Evolutionary conservation across 73 alveolate genomes (phyloP), one percentile per base, ranked within the genome.

Genomic region (Paramecium bursaria): DNA sequence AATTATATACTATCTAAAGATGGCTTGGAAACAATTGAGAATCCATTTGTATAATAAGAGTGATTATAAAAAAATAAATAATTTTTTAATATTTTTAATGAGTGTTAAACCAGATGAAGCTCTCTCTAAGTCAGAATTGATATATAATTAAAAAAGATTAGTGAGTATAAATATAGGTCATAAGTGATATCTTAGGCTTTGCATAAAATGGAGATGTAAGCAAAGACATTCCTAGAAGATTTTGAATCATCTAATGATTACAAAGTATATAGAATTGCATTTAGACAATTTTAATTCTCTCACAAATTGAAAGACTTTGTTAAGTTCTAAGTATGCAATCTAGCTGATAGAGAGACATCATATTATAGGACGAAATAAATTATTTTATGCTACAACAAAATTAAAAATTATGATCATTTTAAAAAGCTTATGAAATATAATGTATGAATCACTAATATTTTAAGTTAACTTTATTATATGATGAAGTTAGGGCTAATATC

Each of bases 41-140:
- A n/a, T n/a, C n/a, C n/a, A n/a, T n/a, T n/a, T n/a, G n/a, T n/a
- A n/a, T n/a, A n/a, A n/a, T n/a, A n/a, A n/a, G n/a, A n/a, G n/a
- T n/a, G n/a, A n/a, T n/a, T n/a, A n/a, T n/a, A n/a, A n/a, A n/a
- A n/a, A n/a, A n/a, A n/a, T n/a, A n/a, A n/a, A n/a, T n/a, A n/a
- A n/a, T n/a, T n/a, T n/a, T n/a, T n/a, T n/a, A n/a, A n/a, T 50
- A 51, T 25, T 51, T 25, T 51, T 51, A 51, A 29, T 57, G 51
- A 57, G 76, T 57, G 51, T 67, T 67, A 57, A 67, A 39, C 50
- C 60, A 14, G 82, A 67, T 13, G 53, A 67, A 39, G 82, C 53
- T 6, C 14, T 67, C 5, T 3, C 33, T 39, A 35, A 67, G 21
- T 67, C 82, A 67, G 44, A 67, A 42, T 53, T 67, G 3, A 11